phyloP scores from a whole-genome alignment of 202 grass and related monocot species.

The Elaeis oleifera region DNA sequence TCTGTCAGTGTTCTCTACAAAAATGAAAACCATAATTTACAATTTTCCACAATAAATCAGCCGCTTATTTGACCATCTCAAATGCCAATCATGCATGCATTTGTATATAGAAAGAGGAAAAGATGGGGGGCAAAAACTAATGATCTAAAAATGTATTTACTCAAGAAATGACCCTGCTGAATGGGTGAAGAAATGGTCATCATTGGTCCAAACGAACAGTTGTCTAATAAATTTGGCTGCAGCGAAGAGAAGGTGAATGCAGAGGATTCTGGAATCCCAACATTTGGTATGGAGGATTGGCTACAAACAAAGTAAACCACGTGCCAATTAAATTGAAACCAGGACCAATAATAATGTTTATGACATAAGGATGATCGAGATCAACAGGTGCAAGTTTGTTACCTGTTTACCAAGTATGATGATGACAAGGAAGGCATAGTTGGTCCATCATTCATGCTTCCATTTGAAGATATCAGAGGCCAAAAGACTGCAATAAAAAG shows the following conservation, averaged over 20 bases:
- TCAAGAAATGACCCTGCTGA: slow-evolving; percentile 57
- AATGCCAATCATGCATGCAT: slow-evolving; percentile 3
- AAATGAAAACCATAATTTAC: slow-evolving; percentile 2
- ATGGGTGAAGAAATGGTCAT: slow-evolving; percentile 31
- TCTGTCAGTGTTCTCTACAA: slow-evolving; percentile 7
- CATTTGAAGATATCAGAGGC: slow-evolving; percentile 51
- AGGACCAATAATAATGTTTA: not conserved
- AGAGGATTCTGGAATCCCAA: slow-evolving; percentile 28
- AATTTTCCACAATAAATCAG: slow-evolving; percentile 11
- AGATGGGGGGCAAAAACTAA: not conserved
- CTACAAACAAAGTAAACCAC: slow-evolving; percentile 14
- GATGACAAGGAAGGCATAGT: slow-evolving; percentile 41
- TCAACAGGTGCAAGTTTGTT: not conserved
- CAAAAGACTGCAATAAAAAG: slow-evolving; percentile 38
- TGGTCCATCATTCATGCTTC: slow-evolving; percentile 29
- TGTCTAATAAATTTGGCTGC: slow-evolving; percentile 45
- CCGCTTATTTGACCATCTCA: slow-evolving; percentile 24
- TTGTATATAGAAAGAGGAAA: not conserved
- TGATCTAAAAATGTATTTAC: slow-evolving; percentile 17
- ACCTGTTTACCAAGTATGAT: slow-evolving; percentile 43
- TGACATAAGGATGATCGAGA: not conserved
- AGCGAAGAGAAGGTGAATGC: slow-evolving; percentile 30
- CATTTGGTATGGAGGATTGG: slow-evolving; percentile 36
- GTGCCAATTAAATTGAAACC: not conserved
- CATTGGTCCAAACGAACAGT: slow-evolving; percentile 33